Evolutionary conservation across 371 early-diverging fungal genomes (phyloP).

Genomic region (Quaeritorhiza haematococci): DNA sequence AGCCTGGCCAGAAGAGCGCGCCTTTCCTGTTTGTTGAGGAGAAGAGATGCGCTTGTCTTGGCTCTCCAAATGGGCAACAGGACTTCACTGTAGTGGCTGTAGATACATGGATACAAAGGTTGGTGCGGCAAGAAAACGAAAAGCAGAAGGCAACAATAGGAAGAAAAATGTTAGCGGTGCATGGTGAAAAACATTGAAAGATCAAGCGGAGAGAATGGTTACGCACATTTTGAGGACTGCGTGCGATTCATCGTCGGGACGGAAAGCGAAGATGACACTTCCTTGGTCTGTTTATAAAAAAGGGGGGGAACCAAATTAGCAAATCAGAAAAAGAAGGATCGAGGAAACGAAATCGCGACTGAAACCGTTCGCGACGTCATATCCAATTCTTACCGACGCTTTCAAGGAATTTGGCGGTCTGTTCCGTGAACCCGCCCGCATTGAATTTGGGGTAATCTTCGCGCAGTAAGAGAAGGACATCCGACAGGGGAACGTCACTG

Average conservation of each 20-base stretch:
- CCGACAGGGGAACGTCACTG: slow-evolving; percentile 44
- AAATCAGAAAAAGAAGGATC: slow-evolving; percentile 11
- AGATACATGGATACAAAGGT: too few relatives aligned
- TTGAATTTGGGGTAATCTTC: slow-evolving; percentile 54
- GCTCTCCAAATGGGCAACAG: slow-evolving; percentile 80
- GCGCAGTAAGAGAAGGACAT: slow-evolving; percentile 52
- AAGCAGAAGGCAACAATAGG: too few relatives aligned
- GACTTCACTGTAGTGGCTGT: too few relatives aligned
- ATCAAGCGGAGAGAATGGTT: slow-evolving; percentile 6
- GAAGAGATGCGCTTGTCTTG: slow-evolving; percentile 59
- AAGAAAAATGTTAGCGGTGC: too few relatives aligned
- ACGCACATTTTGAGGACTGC: slow-evolving; percentile 34
- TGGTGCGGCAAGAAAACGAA: too few relatives aligned
- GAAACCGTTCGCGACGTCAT: slow-evolving; percentile 15
- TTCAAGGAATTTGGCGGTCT: slow-evolving; percentile 21
- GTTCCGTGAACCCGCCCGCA: too few relatives aligned
- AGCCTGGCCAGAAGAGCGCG: slow-evolving; percentile 30
- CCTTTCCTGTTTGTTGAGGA: slow-evolving; percentile 68
- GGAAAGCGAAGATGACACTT: slow-evolving; percentile 57
- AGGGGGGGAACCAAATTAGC: neutral
- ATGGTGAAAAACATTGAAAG: slow-evolving; percentile 2
- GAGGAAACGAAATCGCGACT: too few relatives aligned
- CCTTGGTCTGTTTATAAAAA: slow-evolving; percentile 36
- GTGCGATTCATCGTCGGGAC: slow-evolving; percentile 40
- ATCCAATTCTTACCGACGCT: slow-evolving; percentile 29